Percentiles rank a stretch among this genome's conserved stretches.
Evolutionary conservation across 2,329 filamentous ascomycete genomes (phyloP).

Genomic region (Claviceps sp.): DNA sequence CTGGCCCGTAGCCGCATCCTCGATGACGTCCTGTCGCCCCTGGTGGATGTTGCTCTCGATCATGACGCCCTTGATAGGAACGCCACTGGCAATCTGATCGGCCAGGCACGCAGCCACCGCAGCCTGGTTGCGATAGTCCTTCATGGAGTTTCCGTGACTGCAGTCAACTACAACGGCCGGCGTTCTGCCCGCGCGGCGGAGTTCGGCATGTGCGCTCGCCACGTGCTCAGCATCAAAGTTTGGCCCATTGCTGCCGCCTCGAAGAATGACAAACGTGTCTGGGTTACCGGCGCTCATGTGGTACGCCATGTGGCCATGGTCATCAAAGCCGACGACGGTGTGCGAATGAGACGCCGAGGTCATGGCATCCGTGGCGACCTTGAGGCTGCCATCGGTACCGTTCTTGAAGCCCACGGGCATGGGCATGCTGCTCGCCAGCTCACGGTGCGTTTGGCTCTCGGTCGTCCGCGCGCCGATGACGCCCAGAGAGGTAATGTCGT

Average conservation of each 20-base stretch:
- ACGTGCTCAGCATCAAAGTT: constrained; percentile 87
- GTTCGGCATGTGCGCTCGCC: constrained; percentile 64
- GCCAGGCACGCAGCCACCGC: constrained; percentile 75
- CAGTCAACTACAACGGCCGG: constrained; percentile 93
- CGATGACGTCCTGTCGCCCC: constrained; percentile 81
- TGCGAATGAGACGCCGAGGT: constrained; percentile 84
- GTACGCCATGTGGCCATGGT: constrained; percentile 88
- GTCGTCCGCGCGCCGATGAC: constrained; percentile 94
- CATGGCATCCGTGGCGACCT: constrained; percentile 89
- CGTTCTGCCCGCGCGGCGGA: constrained; percentile 59
- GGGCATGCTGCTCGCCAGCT: constrained; percentile 82
- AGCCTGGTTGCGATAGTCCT: constrained; percentile 95
- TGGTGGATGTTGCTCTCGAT: constrained; percentile 97
- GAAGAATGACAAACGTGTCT: constrained; percentile 91
- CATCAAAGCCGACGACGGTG: constrained; percentile 94
- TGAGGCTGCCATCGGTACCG: constrained; percentile 81
- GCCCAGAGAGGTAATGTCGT: constrained; percentile 80
- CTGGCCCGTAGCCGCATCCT: constrained; percentile 63
- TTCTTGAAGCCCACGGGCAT: constrained; percentile 99
- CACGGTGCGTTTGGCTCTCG: constrained; percentile 88
- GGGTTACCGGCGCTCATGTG: constrained; percentile 91
- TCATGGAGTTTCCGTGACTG: constrained; percentile 89
- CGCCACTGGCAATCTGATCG: constrained; percentile 73
- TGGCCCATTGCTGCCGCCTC: constrained; percentile 83
- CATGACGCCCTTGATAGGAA: constrained; percentile 96